Conservation (phyloP, 2,329 filamentous ascomycete genomes). For the Sporothrix luriei region DNA sequence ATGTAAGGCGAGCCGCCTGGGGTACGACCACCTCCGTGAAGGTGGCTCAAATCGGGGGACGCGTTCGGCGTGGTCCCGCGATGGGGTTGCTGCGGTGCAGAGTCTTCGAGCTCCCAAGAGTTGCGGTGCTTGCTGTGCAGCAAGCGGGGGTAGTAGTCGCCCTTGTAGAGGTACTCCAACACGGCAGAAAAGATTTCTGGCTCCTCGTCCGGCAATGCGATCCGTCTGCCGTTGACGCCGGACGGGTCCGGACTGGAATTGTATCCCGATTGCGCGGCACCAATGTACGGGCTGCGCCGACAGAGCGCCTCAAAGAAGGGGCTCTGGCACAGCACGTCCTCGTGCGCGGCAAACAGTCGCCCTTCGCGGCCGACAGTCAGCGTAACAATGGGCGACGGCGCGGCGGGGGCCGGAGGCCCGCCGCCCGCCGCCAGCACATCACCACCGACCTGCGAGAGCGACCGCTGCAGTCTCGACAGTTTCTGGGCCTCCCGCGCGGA, state of each 20-base stretch:
- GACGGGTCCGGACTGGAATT: conserved; percentile 31
- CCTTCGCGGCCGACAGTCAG: conserved; percentile 81
- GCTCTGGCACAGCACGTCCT: conserved; percentile 85
- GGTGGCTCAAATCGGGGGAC: conserved; percentile 52
- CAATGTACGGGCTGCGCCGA: conserved; percentile 44
- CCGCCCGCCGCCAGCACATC: conserved; percentile 43
- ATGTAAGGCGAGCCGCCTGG: conserved; percentile 33
- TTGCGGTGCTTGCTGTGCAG: conserved; percentile 82
- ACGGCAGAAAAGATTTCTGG: conserved; percentile 91
- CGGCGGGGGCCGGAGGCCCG: conserved; percentile 32
- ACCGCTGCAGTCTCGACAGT: conserved; percentile 82
- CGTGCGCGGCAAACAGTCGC: conserved; percentile 91
- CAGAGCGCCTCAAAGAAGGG: conserved; percentile 78
- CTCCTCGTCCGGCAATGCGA: conserved; percentile 73
- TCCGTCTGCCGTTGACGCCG: conserved; percentile 73
- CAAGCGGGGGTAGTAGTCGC: conserved; percentile 90
- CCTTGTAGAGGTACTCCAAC: conserved; percentile 96
- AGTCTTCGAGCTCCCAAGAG: conserved; percentile 86
- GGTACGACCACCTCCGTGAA: conserved; percentile 43
- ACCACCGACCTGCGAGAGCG: conserved; percentile 58
- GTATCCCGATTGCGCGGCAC: conserved; percentile 24
- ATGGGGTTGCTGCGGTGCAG: conserved; percentile 53
- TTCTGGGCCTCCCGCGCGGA: conserved; percentile 72
- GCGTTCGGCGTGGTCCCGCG: conserved; percentile 48
- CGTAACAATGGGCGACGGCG: conserved; percentile 76